Evolutionary conservation across 768 basidiomycete genomes (phyloP), one percentile per base, ranked within the genome.

Genomic region (Tricholoma hemisulphureum): DNA sequence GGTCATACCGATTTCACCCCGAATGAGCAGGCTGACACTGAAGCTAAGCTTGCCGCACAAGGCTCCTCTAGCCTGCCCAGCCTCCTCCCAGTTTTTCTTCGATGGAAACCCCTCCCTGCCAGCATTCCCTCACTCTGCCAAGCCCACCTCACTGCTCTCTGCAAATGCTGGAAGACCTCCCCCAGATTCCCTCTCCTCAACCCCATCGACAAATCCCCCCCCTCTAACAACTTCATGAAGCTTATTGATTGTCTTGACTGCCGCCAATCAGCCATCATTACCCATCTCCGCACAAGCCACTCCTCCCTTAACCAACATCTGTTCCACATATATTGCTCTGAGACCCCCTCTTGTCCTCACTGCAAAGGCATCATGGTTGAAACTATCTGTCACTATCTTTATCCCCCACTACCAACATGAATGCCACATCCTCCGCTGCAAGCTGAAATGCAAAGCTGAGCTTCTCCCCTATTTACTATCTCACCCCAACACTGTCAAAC

Each of bases 241-340:
- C 39, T 49, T 6, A 35, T 56, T 21, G 11, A 39, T 14, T 9
- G 10, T 1, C 54, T 62, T 7, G 35, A 49, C 26, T n/a, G 51
- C 13, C 7, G 29, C 11, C 50, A 51, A 11, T 51, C 60, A n/a
- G 58, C 62, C 18, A 39, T 71, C 7, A 59, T 75, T 35, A 56
- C 67, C 20, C 74, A 75, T 32, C 67, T 77, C 1, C 41, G 70
- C 6, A 71, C 71, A 2, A 67, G 69, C 2, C 75, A 76, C 49
- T 57, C 55, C 6, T 67, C 69, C 0, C 66, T 76, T 2, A 68
- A 72, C 37, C 31, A 60, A 6, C 66, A 73, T 62, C 68, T 80
- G 2, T 51, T 67, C 50, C 18, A 53, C 32, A 66, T 70, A 28
- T 23, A 49, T 1, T 35, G 43, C 16, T 29, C 43, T 1, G 55